Evolutionary conservation across 371 early-diverging fungal species (phyloP), one percentile per base, ranked within the genome.

Genomic region (Mortierella sp.): DNA sequence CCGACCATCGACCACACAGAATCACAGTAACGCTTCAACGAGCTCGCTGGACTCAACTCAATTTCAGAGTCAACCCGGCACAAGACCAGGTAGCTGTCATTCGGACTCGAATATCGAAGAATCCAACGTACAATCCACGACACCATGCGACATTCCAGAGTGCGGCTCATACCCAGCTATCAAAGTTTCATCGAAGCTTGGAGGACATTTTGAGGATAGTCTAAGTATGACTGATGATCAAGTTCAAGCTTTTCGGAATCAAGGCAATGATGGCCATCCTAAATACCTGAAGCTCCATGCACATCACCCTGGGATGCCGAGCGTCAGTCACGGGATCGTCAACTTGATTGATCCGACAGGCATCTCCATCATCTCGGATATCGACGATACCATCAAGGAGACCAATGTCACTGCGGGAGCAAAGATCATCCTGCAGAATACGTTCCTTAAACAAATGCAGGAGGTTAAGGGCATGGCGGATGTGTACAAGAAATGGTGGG

Each of bases 381-480:
- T 88, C 46, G 88, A 88, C 56, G 88, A 88, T 58, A 88, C 88
- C 27, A 88, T 88, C 71, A 88, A 88, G 67, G 76, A 85, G 24
- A 88, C 88, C 16, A 82, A 83, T 49, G 91, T 96, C 43, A 79
- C 88, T 16, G 83, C 80, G 1, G 94, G 94, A 19, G 86, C 88
- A 28, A 82, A 86, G 45, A 87, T 85, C 0, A 89, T 93, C 7
- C 58, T 93, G 30, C 83, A 88, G 43, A 89, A 89, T 12, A 92
- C 93, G 2, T 91, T 96, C 55, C 89, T 92, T 56, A 83, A 80
- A 23, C 84, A 85, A 1, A 76, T 76, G 78, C 55, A 46, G 24
- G 78, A 80, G 34, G 81, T 82, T 10, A 58, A 76, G 10, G 85
- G 82, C 1, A 83, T 82, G 83, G 71, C 82, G 6, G 42, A 67